Percentiles rank a stretch among this genome's conserved stretches.
These are phyloP conservation scores for Fulvia fulva DNA, from an alignment of 2,329 filamentous ascomycete species.

Conservation along the genomic window DNA sequence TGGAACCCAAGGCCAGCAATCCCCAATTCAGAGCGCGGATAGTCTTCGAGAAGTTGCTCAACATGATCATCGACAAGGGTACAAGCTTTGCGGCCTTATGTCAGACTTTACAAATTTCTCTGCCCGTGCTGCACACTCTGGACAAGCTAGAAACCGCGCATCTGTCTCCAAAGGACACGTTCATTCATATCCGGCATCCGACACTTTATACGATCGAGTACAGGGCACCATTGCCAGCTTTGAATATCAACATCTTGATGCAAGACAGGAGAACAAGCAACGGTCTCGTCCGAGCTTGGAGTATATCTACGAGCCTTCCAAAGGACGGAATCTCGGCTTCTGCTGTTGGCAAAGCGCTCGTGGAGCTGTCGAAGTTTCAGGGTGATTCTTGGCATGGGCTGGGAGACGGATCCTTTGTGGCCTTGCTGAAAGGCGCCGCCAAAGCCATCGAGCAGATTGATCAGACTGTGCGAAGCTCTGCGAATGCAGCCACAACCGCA, in stretches of 20 bases:
- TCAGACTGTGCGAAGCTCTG: constrained; percentile 34
- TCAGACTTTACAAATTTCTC: constrained; percentile 39
- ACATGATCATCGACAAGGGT: constrained; percentile 24
- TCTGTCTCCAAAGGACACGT: constrained; percentile 2
- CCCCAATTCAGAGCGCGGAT: constrained; percentile 28
- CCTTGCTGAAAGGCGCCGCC: constrained; percentile 34
- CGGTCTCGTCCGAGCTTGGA: not conserved
- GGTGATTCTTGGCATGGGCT: constrained; percentile 38
- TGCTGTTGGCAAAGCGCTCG: constrained; percentile 1
- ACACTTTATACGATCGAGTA: constrained; percentile 40
- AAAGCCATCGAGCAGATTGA: constrained; percentile 35
- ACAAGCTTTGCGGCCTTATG: not conserved
- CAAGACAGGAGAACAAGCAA: constrained; percentile 23
- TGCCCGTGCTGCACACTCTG: constrained; percentile 62
- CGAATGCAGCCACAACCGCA: not conserved
- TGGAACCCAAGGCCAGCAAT: constrained; percentile 46
- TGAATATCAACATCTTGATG: constrained; percentile 37
- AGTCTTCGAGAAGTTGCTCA: constrained; percentile 41
- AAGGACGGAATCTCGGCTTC: not conserved
- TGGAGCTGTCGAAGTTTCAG: constrained; percentile 11
- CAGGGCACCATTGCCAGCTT: constrained; percentile 34
- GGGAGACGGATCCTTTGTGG: constrained; percentile 34
- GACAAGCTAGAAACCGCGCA: constrained; percentile 52
- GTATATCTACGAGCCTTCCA: not conserved
- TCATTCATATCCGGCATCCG: constrained; percentile 34